phyloP scores from a whole-genome alignment of 345 rosid species.

The Citrus australasica region DNA sequence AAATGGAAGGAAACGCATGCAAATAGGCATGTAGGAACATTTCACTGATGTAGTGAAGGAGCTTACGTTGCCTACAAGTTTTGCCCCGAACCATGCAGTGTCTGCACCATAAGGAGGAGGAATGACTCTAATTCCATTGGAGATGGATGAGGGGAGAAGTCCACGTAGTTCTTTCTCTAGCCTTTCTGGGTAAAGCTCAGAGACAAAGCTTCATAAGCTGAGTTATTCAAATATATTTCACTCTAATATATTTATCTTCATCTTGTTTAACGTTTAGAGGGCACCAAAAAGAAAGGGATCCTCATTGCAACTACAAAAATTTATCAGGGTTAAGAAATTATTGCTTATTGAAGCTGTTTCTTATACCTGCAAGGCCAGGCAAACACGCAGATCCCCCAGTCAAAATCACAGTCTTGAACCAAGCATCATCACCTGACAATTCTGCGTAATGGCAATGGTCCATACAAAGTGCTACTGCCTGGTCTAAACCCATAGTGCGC shows the following conservation, averaged over 20 bases:
- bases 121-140: slow-evolving; percentile 61
- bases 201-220: neutral
- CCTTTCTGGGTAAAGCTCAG: slow-evolving; percentile 52
- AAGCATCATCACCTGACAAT: slow-evolving; percentile 57
- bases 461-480: slow-evolving; percentile 91
- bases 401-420: slow-evolving; percentile 91
- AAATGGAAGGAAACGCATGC: neutral
- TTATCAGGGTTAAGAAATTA: neutral
- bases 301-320: neutral
- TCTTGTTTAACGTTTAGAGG: neutral
- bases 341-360: neutral
- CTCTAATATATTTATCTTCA: neutral
- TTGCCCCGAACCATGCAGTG: slow-evolving; percentile 89
- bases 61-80: slow-evolving; percentile 80
- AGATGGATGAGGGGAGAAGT: slow-evolving; percentile 48
- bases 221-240: neutral
- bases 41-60: neutral
- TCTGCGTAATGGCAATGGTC: slow-evolving; percentile 81
- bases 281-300: neutral
- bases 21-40: neutral
- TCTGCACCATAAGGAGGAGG: slow-evolving; percentile 74
- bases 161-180: slow-evolving; percentile 70
- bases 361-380: slow-evolving; percentile 77
- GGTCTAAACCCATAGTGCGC: slow-evolving; percentile 78
- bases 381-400: slow-evolving; percentile 82